A percentile compares a stretch with the other conserved stretches of the same genome.
Evolutionary conservation across 2,329 filamentous ascomycete genomes (phyloP).

Genomic region (Neurospora sp.): DNA sequence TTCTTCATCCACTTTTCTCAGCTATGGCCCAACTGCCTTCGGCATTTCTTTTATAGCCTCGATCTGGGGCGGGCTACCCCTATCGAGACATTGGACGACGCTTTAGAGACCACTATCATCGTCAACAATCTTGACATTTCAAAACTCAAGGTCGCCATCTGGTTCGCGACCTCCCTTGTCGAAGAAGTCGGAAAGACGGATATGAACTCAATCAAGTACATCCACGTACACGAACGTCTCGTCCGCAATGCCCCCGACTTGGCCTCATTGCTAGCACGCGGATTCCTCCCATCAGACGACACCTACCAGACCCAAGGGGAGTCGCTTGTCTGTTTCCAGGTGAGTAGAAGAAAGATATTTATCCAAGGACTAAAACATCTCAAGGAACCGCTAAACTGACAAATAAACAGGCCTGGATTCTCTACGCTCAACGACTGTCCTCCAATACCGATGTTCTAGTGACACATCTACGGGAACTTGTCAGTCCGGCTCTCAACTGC

Average conservation of each 20-base stretch:
- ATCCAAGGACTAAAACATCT: conserved; percentile 6
- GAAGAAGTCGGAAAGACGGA: conserved; percentile 62
- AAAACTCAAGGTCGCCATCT: conserved; percentile 48
- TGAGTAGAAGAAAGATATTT: conserved; percentile 23
- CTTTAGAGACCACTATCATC: conserved; percentile 33
- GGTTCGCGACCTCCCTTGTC: conserved; percentile 54
- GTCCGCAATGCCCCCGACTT: conserved; percentile 31
- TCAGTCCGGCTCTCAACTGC: conserved; percentile 49
- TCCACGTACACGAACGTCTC: conserved; percentile 29
- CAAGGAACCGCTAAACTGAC: conserved; percentile 10
- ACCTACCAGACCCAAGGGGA: conserved; percentile 35
- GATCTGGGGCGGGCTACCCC: conserved; percentile 34
- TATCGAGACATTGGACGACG: conserved; percentile 35
- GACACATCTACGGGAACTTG: conserved; percentile 47
- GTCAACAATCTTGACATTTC: conserved; percentile 35
- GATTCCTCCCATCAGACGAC: conserved; percentile 22
- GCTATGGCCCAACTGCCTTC: conserved; percentile 56
- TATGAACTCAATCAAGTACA: conserved; percentile 44
- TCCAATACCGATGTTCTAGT: conserved; percentile 47
- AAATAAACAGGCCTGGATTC: conserved; percentile 53
- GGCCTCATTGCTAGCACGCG: conserved; percentile 28
- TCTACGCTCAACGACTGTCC: conserved; percentile 59
- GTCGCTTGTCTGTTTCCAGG: conserved; percentile 51
- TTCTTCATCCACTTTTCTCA: conserved; percentile 64
- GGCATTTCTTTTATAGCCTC: conserved; percentile 52